Evolutionary conservation across 2,329 filamentous ascomycete species (phyloP).

Genomic region (Pyrenochaeta sp.): DNA sequence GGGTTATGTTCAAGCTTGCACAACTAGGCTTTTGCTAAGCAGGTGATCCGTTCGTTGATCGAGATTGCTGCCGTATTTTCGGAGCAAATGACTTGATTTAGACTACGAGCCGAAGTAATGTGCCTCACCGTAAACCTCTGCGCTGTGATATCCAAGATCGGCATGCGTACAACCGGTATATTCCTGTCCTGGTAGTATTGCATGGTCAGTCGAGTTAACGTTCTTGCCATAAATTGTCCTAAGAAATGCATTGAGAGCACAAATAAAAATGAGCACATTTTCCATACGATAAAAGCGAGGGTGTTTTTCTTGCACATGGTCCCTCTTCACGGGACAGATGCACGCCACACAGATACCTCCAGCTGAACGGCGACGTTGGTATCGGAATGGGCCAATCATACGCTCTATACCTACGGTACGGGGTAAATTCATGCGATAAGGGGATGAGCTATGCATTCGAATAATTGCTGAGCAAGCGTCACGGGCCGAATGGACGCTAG

Average conservation of each 20-base stretch:
- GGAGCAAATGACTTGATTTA: slow-evolving; percentile 1
- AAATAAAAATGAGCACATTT: slow-evolving; percentile 3
- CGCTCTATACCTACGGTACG: slow-evolving; percentile 2
- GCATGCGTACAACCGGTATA: slow-evolving; percentile 1
- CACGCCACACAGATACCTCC: slow-evolving; percentile 1
- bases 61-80: slow-evolving; percentile 1
- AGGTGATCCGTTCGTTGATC: neutral
- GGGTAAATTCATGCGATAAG: slow-evolving; percentile 2
- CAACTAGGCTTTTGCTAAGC: neutral
- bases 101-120: neutral
- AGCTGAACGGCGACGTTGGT: slow-evolving; percentile 1
- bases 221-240: slow-evolving; percentile 2
- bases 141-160: neutral
- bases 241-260: neutral
- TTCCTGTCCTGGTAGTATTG: slow-evolving; percentile 1
- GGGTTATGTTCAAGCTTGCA: neutral
- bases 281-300: slow-evolving; percentile 1
- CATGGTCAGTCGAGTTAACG: slow-evolving; percentile 1
- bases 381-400: slow-evolving; percentile 4
- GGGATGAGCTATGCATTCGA: neutral
- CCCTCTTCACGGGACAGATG: neutral
- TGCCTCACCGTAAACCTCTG: neutral
- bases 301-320: neutral
- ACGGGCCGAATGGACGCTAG: slow-evolving; percentile 2
- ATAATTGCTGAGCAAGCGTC: slow-evolving; percentile 1